Percentiles rank a stretch among this genome's conserved stretches.
phyloP scores from a whole-genome alignment of 2,329 filamentous ascomycete genomes.

The Apiospora rasikravindrae region DNA sequence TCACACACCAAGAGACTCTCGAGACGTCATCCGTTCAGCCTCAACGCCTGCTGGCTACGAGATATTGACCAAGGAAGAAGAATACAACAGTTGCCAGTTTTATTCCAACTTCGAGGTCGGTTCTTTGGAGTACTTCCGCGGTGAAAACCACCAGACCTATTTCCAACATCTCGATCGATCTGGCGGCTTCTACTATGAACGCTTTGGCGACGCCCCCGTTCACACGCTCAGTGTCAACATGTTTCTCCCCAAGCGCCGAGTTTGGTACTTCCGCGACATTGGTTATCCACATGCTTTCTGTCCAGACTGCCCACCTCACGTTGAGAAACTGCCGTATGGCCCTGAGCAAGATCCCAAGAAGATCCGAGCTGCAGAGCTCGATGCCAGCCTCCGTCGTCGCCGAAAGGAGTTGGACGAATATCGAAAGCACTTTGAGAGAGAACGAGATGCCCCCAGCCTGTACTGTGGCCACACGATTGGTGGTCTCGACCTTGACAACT shows the following conservation, averaged over 20 bases:
- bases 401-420: constrained; percentile 33
- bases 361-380: constrained; percentile 20
- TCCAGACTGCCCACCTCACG: constrained; percentile 42
- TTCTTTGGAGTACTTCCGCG: constrained; percentile 55
- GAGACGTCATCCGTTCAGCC: constrained; percentile 22
- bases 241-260: constrained; percentile 55
- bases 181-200: constrained; percentile 54
- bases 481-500: constrained; percentile 50
- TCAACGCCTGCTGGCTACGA: not conserved
- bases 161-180: constrained; percentile 55
- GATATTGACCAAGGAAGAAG: constrained; percentile 34
- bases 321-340: constrained; percentile 27
- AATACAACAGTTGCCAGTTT: constrained; percentile 57
- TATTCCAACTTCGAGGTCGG: constrained; percentile 62
- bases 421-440: constrained; percentile 42
- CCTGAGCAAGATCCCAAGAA: constrained; percentile 23
- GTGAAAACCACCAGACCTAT: constrained; percentile 51
- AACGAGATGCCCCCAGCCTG: constrained; percentile 39
- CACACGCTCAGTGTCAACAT: constrained; percentile 61
- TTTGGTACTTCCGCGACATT: constrained; percentile 57
- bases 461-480: constrained; percentile 50
- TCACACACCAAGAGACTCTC: constrained; percentile 33
- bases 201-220: constrained; percentile 54
- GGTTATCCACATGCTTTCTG: constrained; percentile 52
- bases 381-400: constrained; percentile 25